Evolutionary conservation across 768 basidiomycete species (phyloP), one percentile per base, ranked within the genome.

Genomic region (Glaciozyma martinii): DNA sequence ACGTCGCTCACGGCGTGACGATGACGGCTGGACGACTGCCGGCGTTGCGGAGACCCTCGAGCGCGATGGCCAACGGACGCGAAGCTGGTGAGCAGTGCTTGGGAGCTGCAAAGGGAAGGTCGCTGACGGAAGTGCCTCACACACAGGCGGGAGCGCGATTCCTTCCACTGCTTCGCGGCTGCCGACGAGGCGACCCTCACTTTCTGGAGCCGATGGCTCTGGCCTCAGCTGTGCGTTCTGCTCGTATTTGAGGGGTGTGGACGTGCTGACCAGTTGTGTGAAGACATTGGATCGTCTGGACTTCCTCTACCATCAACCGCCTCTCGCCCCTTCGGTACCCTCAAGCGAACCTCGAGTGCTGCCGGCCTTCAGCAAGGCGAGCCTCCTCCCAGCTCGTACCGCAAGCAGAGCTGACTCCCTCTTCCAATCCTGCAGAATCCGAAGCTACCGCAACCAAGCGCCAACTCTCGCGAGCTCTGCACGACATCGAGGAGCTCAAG

Each of bases 401-500:
- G 15, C 21, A 23, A 3, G 29, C 19, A 25, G 16, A 57, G 15
- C 53, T 25, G 37, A 37, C 21, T 5, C 58, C 19, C 16, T 6
- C 49, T 0, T 2, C 13, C 30, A 23, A 15, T n/a, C 0, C 18
- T 5, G 21, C 65, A 66, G 68, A 70, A 3, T 61, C 62, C 21
- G 68, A 70, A 23, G 33, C 62, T 13, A 43, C 65, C 4, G 59
- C 68, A 3, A 49, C 66, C 16, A 70, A 70, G 29, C 68, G 68
- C 1, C 62, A 61, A 27, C 62, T 70, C 46, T 65, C 68, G 0
- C 44, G 65, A 21, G 65, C 68, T 0, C 59, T 64, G 3, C 57
- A 58, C 47, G 63, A 66, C 16, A 29, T 59, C 60, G 62, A 64
- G 30, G 68, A 70, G 43, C 55, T 47, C 29, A 59, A 62, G 18